Evolutionary conservation across 2,329 filamentous ascomycete species (phyloP).

Genomic region (Teratosphaeriaceae sp.): DNA sequence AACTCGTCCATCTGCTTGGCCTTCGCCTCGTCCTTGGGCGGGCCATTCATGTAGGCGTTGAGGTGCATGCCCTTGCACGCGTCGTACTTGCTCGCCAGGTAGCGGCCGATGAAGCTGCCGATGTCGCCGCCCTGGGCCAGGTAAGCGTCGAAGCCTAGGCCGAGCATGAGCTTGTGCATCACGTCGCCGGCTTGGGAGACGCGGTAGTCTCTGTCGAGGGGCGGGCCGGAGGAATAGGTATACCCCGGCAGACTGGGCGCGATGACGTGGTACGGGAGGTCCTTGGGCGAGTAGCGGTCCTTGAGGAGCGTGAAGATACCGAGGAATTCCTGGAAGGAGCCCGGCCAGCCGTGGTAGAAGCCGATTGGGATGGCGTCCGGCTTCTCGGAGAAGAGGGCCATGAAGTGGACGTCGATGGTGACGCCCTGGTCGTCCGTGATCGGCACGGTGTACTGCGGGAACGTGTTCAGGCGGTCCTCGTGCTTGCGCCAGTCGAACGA

Average conservation of each 20-base stretch:
- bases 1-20: conserved; percentile 17
- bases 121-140: conserved; percentile 51
- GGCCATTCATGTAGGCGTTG: conserved; percentile 17
- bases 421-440: conserved; percentile 35
- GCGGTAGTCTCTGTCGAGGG: conserved; percentile 38
- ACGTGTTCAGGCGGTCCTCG: conserved; percentile 41
- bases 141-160: conserved; percentile 48
- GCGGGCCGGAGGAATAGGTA: conserved; percentile 40
- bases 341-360: conserved; percentile 33
- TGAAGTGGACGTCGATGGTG: conserved; percentile 45
- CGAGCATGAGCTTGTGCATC: conserved; percentile 46
- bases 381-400: conserved; percentile 47
- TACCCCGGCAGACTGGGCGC: conserved; percentile 49
- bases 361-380: conserved; percentile 32
- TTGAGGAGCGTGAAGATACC: conserved; percentile 24
- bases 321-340: conserved; percentile 29
- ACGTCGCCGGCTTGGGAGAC: conserved; percentile 33
- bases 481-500: conserved; percentile 34
- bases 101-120: conserved; percentile 36
- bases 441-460: conserved; percentile 44
- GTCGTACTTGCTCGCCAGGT: conserved; percentile 24
- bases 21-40: conserved; percentile 18
- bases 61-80: conserved; percentile 19
- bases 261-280: conserved; percentile 50
- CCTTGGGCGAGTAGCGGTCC: conserved; percentile 40